phyloP scores from a whole-genome alignment of 2,329 filamentous ascomycete genomes.

The Fusarium keratoplasticum region DNA sequence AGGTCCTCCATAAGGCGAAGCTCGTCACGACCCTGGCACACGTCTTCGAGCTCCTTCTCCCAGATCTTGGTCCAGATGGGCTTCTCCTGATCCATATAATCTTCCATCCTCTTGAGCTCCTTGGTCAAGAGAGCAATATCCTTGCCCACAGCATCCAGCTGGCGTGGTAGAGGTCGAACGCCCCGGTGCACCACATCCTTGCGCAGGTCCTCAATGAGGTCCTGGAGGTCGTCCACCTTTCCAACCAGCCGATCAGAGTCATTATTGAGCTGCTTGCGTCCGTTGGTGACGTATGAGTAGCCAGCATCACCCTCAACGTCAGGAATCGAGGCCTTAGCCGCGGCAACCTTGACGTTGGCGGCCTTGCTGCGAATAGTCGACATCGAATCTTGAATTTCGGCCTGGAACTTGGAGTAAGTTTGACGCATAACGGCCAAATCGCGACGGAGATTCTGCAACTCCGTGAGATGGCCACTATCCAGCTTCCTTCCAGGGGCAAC shows the following conservation, averaged over 20 bases:
- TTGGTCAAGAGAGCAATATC: slow-evolving; percentile 85
- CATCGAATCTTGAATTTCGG: slow-evolving; percentile 91
- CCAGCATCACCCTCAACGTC: slow-evolving; percentile 82
- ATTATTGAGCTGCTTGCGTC: slow-evolving; percentile 86
- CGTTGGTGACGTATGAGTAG: slow-evolving; percentile 83
- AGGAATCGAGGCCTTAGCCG: slow-evolving; percentile 77
- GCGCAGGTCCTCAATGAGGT: slow-evolving; percentile 93
- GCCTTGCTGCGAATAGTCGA: slow-evolving; percentile 84
- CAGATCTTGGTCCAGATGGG: slow-evolving; percentile 99
- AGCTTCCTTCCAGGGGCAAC: slow-evolving; percentile 56
- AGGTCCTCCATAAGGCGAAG: slow-evolving; percentile 97
- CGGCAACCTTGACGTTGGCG: slow-evolving; percentile 79
- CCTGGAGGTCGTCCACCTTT: slow-evolving; percentile 96
- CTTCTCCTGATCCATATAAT: slow-evolving; percentile 91
- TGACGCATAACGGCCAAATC: slow-evolving; percentile 93
- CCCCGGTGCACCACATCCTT: slow-evolving; percentile 96
- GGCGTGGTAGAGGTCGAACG: slow-evolving; percentile 88
- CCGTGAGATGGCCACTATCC: slow-evolving; percentile 74
- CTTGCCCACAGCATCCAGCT: slow-evolving; percentile 89
- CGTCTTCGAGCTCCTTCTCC: slow-evolving; percentile 96
- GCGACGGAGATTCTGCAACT: slow-evolving; percentile 84
- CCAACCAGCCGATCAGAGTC: slow-evolving; percentile 93
- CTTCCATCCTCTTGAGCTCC: slow-evolving; percentile 93
- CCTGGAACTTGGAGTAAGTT: slow-evolving; percentile 91
- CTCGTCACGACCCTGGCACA: slow-evolving; percentile 95